Conservation (phyloP, 176 grass and related monocot species). For the Eragrostis curvula region DNA sequence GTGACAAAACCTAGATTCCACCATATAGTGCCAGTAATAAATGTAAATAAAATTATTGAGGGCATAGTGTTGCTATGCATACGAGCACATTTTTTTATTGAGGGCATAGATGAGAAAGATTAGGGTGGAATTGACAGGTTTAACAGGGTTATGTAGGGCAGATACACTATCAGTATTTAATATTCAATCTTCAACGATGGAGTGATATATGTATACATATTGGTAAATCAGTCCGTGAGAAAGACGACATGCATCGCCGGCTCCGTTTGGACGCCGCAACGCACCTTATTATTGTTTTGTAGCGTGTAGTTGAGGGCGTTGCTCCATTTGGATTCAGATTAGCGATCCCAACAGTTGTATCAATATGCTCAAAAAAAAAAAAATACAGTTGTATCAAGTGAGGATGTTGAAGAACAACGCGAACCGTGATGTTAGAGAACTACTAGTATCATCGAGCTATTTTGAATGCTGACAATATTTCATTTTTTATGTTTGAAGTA, state of each 20-base stretch:
- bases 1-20: conserved; percentile 17
- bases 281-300: neutral
- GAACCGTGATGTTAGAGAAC: too few relatives aligned
- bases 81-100: neutral
- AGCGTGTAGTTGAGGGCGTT: neutral
- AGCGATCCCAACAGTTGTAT: neutral
- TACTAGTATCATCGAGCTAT: too few relatives aligned
- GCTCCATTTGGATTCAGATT: conserved; percentile 39
- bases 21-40: neutral
- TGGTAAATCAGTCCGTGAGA: conserved; percentile 29
- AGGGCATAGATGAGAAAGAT: neutral
- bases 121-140: neutral
- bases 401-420: too few relatives aligned
- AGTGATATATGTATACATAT: neutral
- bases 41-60: too few relatives aligned
- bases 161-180: neutral
- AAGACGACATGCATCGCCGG: conserved; percentile 35
- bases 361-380: too few relatives aligned
- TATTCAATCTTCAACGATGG: neutral
- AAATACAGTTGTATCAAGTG: neutral
- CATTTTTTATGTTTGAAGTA: too few relatives aligned
- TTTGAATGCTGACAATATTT: too few relatives aligned
- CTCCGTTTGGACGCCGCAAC: conserved; percentile 17
- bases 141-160: neutral
- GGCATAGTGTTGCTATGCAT: neutral